Conservation (phyloP, 2,329 filamentous ascomycete genomes). For the Coniochaeta pulveracea region DNA sequence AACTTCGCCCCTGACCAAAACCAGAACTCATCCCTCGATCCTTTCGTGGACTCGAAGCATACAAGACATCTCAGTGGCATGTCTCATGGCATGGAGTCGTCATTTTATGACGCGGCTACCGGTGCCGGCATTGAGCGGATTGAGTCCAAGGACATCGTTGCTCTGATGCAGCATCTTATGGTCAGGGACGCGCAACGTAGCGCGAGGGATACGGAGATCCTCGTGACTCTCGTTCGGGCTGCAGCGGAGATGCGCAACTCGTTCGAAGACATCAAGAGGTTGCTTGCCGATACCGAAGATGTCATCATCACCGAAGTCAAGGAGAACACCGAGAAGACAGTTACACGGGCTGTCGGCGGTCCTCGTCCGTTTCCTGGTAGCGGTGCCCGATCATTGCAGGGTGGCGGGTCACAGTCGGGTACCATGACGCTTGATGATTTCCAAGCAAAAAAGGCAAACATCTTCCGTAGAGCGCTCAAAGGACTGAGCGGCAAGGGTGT, state of each 20-base stretch:
- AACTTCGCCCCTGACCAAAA: conserved; percentile 37
- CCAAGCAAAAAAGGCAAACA: conserved; percentile 73
- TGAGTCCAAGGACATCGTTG: conserved; percentile 91
- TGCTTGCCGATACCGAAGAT: conserved; percentile 82
- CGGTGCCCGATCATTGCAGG: conserved; percentile 47
- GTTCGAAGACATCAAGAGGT: conserved; percentile 88
- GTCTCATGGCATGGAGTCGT: conserved; percentile 83
- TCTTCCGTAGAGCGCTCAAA: conserved; percentile 91
- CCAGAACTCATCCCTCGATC: conserved; percentile 47
- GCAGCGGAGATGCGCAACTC: conserved; percentile 95
- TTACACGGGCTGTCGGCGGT: conserved; percentile 72
- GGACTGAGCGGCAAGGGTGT: conserved; percentile 79
- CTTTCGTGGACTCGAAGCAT: conserved; percentile 47
- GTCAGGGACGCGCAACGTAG: conserved; percentile 94
- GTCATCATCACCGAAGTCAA: conserved; percentile 80
- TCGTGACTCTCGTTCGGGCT: conserved; percentile 85
- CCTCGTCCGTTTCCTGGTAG: conserved; percentile 71
- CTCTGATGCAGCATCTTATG: conserved; percentile 96
- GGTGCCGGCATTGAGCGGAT: conserved; percentile 84
- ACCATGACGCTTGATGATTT: conserved; percentile 36
- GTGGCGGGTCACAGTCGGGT: conserved; percentile 41
- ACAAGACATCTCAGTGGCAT: conserved; percentile 70
- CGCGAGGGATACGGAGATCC: conserved; percentile 89
- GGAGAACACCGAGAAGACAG: conserved; percentile 75
- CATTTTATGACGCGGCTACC: conserved; percentile 81